Conservation (phyloP, 179 eudicot species). For the Actinidia arguta region DNA sequence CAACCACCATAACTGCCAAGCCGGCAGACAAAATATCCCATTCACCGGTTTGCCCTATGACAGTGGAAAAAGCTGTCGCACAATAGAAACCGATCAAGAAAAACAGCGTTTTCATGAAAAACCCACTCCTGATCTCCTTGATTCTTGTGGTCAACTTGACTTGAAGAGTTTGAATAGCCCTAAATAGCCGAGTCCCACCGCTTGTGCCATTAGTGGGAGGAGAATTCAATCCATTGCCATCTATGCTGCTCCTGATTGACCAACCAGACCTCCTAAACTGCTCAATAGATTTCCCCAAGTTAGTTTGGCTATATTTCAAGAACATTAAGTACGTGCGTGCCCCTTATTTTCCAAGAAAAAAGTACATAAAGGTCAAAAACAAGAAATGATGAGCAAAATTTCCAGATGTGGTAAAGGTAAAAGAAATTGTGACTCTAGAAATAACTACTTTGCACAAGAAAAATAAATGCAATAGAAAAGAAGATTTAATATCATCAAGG, state of each 20-base stretch:
- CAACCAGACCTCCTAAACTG: slow-evolving; percentile 39
- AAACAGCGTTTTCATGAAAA: slow-evolving; percentile 39
- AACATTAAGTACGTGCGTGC: background rate
- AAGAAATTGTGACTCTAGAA: background rate
- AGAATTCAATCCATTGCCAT: slow-evolving; percentile 38
- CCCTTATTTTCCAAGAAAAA: background rate
- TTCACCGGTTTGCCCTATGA: slow-evolving; percentile 81
- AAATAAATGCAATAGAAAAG: background rate
- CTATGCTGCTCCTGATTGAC: slow-evolving; percentile 45
- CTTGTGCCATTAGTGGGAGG: slow-evolving; percentile 39
- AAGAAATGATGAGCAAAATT: background rate
- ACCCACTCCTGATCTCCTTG: slow-evolving; percentile 40
- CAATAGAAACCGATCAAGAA: slow-evolving; percentile 72
- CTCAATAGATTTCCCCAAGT: background rate
- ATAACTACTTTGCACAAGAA: background rate
- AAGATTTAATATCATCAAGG: background rate
- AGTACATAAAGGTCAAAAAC: background rate
- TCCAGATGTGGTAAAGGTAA: background rate
- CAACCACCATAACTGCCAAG: slow-evolving; percentile 66
- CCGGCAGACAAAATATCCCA: slow-evolving; percentile 74
- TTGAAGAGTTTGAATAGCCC: slow-evolving; percentile 39
- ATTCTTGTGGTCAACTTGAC: slow-evolving; percentile 40
- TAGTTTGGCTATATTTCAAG: background rate
- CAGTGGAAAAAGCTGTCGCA: slow-evolving; percentile 72
- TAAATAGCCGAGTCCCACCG: slow-evolving; percentile 55